A percentile compares a stretch with the other conserved stretches of the same genome.
Evolutionary conservation across 176 grass and related monocot species (phyloP).

Genomic region (Neostapfia colusana): DNA sequence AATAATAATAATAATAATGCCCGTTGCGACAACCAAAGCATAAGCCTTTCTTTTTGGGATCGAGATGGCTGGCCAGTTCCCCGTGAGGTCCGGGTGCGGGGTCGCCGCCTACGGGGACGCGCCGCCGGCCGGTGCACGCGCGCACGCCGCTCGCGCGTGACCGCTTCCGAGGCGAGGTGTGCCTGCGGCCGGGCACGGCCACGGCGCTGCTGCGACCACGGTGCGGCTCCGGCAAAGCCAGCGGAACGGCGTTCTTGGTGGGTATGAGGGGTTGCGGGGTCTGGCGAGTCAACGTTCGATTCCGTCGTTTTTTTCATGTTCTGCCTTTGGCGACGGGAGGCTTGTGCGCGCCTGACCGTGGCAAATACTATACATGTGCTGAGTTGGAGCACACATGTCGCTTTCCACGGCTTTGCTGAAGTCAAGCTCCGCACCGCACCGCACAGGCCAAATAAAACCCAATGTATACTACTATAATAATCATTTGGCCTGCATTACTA

Average conservation of each 20-base stretch:
- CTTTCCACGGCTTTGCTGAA: constrained; percentile 22
- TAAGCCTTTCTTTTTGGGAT: background rate
- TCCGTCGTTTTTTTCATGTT: background rate
- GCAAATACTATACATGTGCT: background rate
- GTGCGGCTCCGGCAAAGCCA: background rate
- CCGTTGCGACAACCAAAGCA: too few species aligned
- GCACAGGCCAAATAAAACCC: background rate
- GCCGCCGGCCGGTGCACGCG: constrained; percentile 22
- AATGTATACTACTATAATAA: background rate
- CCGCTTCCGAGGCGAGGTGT: constrained; percentile 9
- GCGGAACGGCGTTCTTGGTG: too few species aligned
- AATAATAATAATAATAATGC: background rate
- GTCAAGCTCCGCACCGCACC: constrained; percentile 26
- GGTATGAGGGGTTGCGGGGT: too few species aligned
- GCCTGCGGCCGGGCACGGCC: background rate
- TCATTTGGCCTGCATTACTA: constrained; percentile 19
- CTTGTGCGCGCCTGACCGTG: constrained; percentile 23
- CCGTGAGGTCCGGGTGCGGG: constrained; percentile 22
- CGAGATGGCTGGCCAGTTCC: constrained; percentile 29
- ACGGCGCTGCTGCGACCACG: background rate
- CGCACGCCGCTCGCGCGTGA: background rate
- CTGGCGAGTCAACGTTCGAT: constrained; percentile 16
- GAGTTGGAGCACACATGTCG: constrained; percentile 29
- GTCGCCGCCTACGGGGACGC: constrained; percentile 48
- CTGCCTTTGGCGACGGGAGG: background rate